Base-by-base conservation (phyloP, 768 basidiomycete species). In the Gloeopeniophorella convolvens region DNA sequence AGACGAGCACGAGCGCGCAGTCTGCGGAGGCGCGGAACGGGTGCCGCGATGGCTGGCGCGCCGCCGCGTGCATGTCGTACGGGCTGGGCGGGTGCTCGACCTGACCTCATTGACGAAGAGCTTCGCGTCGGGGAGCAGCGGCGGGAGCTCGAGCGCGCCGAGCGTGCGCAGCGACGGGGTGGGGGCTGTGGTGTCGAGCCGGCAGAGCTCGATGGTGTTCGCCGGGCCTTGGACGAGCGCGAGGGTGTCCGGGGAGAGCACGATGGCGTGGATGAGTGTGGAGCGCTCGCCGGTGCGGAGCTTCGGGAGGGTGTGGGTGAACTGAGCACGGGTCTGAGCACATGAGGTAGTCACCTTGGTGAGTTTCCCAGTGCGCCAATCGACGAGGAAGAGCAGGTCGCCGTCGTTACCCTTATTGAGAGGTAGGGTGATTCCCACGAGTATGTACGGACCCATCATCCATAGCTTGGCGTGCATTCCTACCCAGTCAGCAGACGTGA, bases 121-220 rank as follows among this genome's bases (percentile, higher is more conserved):
- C 16, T 5, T 26, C 15, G 18, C 51, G 10, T 52, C 13, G 26
- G 41, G 33, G 15, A 36, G 9, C 21, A 48, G 26, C 1, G 45
- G 33, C 13, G 39, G 45, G 13, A 35, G 45, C 10, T 26, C 40
- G 8, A 52, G 33, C 23, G 30, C 21, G 34, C 34, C 2, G 15
- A 48, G 24, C 16, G 45, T 48, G 10, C 41, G 31, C 1, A 52
- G 27, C 26, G 40, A 40, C 1, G 23, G 32, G 5, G 33, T 27
- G 18, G 34, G 18, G 16, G 13, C 27, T 13, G 26, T 20, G 2
- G n/a, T n/a, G n/a, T n/a, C 20, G 1, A 53, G 2, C n/a, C 23
- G 15, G 16, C 40, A 47, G 24, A 47, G 40, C 16, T 42, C 45
- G 13, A 52, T 16, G 45, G 39, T 33, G 24, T 52, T 52, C 9